Evolutionary conservation across 805 yeast species (phyloP).

Genomic region (Ogataea dorogensis): DNA sequence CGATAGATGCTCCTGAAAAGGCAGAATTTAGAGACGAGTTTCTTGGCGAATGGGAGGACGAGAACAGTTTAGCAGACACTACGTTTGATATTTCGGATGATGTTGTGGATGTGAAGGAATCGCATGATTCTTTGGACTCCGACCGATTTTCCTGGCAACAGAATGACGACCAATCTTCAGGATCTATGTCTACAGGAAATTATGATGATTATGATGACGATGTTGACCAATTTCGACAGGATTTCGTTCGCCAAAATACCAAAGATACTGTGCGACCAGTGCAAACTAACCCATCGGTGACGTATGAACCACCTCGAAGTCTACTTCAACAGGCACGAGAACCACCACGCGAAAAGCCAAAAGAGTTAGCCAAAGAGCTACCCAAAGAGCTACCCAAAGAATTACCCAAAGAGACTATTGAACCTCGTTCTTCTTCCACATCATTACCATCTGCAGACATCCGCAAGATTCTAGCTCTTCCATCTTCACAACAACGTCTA

Average conservation of each 20-base stretch:
- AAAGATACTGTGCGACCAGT: constrained; percentile 19
- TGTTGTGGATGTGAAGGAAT: constrained; percentile 3
- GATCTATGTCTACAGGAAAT: constrained; percentile 23
- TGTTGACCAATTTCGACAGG: constrained; percentile 21
- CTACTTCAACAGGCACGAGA: constrained; percentile 2
- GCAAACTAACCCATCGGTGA: constrained; percentile 1
- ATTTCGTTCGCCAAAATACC: constrained; percentile 27
- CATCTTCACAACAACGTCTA: constrained; percentile 36
- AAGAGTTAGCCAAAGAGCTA: too few relatives aligned
- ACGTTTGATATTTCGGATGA: constrained; percentile 4
- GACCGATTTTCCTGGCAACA: constrained; percentile 21
- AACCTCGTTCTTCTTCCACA: too few relatives aligned
- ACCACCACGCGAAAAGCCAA: too few relatives aligned
- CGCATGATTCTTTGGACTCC: not conserved
- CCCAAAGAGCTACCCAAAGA: too few relatives aligned
- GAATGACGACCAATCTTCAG: constrained; percentile 15
- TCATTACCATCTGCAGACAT: constrained; percentile 18
- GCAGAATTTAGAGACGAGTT: constrained; percentile 3
- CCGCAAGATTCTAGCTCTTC: constrained; percentile 19
- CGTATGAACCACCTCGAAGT: constrained; percentile 4
- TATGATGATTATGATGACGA: constrained; percentile 11
- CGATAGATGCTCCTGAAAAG: not conserved
- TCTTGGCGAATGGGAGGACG: constrained; percentile 5
- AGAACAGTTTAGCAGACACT: constrained; percentile 2
- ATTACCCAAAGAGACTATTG: not conserved